Conservation (phyloP, 2,329 filamentous ascomycete species). For the Fonsecaea pugnacius region DNA sequence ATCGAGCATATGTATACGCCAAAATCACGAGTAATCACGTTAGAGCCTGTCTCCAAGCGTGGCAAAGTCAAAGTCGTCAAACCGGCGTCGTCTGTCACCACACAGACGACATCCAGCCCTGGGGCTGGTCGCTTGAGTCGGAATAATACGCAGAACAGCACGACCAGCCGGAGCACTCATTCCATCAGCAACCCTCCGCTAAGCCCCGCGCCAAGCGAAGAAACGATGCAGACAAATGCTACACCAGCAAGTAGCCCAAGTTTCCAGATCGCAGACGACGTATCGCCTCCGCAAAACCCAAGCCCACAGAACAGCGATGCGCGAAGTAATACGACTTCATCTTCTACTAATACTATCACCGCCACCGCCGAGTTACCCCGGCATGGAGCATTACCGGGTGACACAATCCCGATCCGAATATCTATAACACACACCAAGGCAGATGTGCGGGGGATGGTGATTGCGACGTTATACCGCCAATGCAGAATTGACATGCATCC, state of each 20-base stretch:
- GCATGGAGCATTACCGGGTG: conserved; percentile 83
- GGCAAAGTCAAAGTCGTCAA: conserved; percentile 64
- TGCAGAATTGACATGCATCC: conserved; percentile 84
- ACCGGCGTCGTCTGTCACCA: conserved; percentile 47
- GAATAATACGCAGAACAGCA: conserved; percentile 37
- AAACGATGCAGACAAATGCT: conserved; percentile 70
- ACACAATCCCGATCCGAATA: conserved; percentile 78
- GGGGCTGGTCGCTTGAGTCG: conserved; percentile 47
- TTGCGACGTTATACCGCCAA: conserved; percentile 88
- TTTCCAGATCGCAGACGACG: conserved; percentile 57
- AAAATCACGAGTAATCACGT: conserved; percentile 78
- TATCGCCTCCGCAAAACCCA: conserved; percentile 42
- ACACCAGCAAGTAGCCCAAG: conserved; percentile 66
- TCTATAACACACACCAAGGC: conserved; percentile 85
- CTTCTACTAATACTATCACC: conserved; percentile 79
- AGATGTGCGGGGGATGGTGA: conserved; percentile 82
- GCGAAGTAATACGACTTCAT: conserved; percentile 56
- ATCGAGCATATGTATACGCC: conserved; percentile 75
- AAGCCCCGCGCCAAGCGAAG: conserved; percentile 65
- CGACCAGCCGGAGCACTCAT: conserved; percentile 32
- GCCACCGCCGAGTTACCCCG: conserved; percentile 81
- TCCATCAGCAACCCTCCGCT: conserved; percentile 47
- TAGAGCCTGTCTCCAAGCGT: conserved; percentile 81
- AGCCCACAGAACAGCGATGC: conserved; percentile 51
- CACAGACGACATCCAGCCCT: conserved; percentile 51